Conservation (phyloP, 2,329 filamentous ascomycete genomes). For the Trichothecium roseum region DNA sequence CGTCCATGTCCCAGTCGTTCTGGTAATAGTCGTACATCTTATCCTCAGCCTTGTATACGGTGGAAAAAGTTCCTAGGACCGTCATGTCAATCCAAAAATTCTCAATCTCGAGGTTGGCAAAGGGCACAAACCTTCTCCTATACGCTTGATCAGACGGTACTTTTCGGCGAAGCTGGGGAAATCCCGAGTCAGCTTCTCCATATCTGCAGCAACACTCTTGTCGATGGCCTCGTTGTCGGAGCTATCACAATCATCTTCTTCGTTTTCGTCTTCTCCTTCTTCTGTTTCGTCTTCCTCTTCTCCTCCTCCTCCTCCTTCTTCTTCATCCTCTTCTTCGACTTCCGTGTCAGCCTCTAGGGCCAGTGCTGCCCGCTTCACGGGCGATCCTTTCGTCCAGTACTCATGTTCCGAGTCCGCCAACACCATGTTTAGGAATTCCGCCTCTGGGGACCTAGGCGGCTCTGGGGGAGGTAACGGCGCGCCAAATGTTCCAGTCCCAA, state of each 20-base stretch:
- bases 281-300: conserved; percentile 23
- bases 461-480: no score
- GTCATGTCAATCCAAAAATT: conserved; percentile 6
- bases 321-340: conserved; percentile 15
- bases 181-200: conserved; percentile 69
- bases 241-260: conserved; percentile 29
- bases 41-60: conserved; percentile 97
- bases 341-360: no score
- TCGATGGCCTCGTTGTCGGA: conserved; percentile 57
- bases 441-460: no score
- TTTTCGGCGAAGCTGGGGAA: conserved; percentile 77
- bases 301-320: conserved; percentile 16
- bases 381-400: no score
- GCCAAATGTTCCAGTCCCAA: no score
- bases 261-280: conserved; percentile 25
- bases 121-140: conserved; percentile 66
- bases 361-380: no score
- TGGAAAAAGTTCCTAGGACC: conserved; percentile 86
- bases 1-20: conserved; percentile 77
- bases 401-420: no score
- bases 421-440: no score
- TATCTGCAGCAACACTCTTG: conserved; percentile 67
- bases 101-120: neutral
- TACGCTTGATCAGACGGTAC: conserved; percentile 89
- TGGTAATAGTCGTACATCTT: conserved; percentile 71